Base-by-base conservation (phyloP, 352 stramenopile species). In the Saprolegnia diclina region DNA sequence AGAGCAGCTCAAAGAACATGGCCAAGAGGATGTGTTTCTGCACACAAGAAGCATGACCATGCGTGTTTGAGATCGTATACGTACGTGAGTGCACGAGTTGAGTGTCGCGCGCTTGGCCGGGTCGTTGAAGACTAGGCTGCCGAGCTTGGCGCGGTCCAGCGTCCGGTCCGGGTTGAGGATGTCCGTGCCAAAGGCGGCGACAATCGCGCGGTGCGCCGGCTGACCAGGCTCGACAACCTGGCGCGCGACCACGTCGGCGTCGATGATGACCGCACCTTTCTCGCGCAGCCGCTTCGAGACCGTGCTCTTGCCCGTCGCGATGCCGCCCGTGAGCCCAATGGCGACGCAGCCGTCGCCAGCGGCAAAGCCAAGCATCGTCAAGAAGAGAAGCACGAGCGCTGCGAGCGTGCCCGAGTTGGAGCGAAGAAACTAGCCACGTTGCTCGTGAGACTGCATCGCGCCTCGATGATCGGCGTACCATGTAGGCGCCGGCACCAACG, bases 1-100 rank as follows among this genome's bases (percentile, higher is more conserved):
- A 92, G 54, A 89, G 71, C 22, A 95, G 76, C 69, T 92, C 82
- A 68, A 88, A 89, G 65, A 93, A 90, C 85, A 95, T 95, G 56
- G 92, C 83, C 80, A 79, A 89, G 48, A 93, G 76, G 56, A 95
- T 95, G 68, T 87, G 91, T 72, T 88, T 90, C 79, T 87, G 68
- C 6, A 18, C n/a, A 52, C 37, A 69, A 5, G 9, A 16, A 1
- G 40, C 1, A 46, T 14, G 21, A 54, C 35, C 0, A 40, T 16
- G 32, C 22, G 56, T 9, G 65, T 64, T 19, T n/a, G 26, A 10
- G n/a, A n/a, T n/a, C n/a, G n/a, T n/a, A 0, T 16, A 71, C 68
- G 35, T 67, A 85, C 80, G 66, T 94, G 87, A 14, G 87, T 94
- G 35, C 85, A 90, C 11, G 75, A 73, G 63, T 94, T 92, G n/a